Conservation (phyloP, 2,329 filamentous ascomycete genomes). For the Fusarium odoratissimum region DNA sequence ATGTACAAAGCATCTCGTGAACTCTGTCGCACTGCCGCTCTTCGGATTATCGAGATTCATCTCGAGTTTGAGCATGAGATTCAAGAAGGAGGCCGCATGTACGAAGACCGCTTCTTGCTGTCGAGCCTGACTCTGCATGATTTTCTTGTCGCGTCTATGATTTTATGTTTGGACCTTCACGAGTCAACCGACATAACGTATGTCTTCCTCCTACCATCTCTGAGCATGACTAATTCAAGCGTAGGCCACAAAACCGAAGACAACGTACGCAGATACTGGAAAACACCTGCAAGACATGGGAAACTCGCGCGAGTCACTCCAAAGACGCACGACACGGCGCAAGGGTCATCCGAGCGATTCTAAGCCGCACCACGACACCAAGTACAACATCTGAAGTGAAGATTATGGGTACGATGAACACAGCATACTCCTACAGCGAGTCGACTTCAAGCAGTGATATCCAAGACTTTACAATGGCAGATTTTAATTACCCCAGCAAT, state of each 20-base stretch:
- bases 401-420: slow-evolving; percentile 1
- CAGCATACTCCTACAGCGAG: background rate
- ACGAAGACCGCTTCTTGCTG: slow-evolving; percentile 65
- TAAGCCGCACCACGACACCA: slow-evolving; percentile 50
- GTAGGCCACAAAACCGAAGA: slow-evolving; percentile 48
- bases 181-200: slow-evolving; percentile 55
- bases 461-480: slow-evolving; percentile 21
- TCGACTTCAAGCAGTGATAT: background rate
- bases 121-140: slow-evolving; percentile 65
- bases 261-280: slow-evolving; percentile 53
- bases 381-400: slow-evolving; percentile 4
- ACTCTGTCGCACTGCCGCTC: slow-evolving; percentile 57
- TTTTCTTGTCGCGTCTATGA: slow-evolving; percentile 70
- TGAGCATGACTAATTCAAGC: slow-evolving; percentile 14
- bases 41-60: slow-evolving; percentile 59
- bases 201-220: background rate
- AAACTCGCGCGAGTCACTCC: slow-evolving; percentile 51
- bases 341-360: slow-evolving; percentile 56
- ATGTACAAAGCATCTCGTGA: slow-evolving; percentile 54
- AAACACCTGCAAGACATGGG: slow-evolving; percentile 58
- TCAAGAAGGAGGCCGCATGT: slow-evolving; percentile 62
- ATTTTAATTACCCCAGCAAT: slow-evolving; percentile 38
- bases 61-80: slow-evolving; percentile 60
- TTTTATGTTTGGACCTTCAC: slow-evolving; percentile 64
- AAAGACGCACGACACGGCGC: slow-evolving; percentile 58